A percentile compares a stretch with the other conserved stretches of the same genome.
These are phyloP conservation scores for Ramichloridium luteum DNA, from an alignment of 2,329 filamentous ascomycete genomes.

Conservation along the genomic window DNA sequence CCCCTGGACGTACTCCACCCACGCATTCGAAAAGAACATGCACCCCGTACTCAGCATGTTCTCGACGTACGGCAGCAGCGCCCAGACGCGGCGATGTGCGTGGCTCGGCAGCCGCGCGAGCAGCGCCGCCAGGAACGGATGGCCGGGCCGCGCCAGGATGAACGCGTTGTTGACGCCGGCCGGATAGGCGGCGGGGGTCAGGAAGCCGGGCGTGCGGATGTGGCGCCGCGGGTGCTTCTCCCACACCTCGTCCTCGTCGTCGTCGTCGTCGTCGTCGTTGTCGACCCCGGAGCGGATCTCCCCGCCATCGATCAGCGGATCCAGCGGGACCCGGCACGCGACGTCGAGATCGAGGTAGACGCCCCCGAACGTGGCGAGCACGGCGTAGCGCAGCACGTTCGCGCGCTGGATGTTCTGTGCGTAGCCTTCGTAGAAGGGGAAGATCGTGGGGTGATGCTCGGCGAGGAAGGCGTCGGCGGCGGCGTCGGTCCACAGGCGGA, in stretches of 20 bases:
- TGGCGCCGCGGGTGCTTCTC: no score
- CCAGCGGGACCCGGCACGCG: conserved; percentile 16
- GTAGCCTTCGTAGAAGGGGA: conserved; percentile 16
- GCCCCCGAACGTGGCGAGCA: conserved; percentile 19
- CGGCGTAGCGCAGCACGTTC: conserved; percentile 20
- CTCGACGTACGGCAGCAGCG: conserved; percentile 20
- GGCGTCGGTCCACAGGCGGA: conserved; percentile 17
- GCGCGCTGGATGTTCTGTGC: conserved; percentile 19
- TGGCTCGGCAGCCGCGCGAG: conserved; percentile 11
- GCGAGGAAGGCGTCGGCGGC: conserved; percentile 14
- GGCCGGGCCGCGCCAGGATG: conserved; percentile 16
- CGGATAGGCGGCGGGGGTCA: conserved; percentile 19
- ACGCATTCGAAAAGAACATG: conserved; percentile 20
- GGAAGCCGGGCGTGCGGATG: neutral
- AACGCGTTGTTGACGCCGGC: conserved; percentile 24
- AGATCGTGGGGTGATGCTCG: conserved; percentile 15
- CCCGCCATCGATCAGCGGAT: conserved; percentile 5
- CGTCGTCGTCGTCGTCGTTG: no score
- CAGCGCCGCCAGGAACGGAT: conserved; percentile 15
- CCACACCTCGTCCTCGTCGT: conserved; percentile 4
- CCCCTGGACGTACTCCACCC: conserved; percentile 17
- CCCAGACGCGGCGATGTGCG: conserved; percentile 14
- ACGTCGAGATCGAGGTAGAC: conserved; percentile 21
- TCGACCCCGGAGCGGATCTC: no score
- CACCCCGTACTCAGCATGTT: conserved; percentile 23